phyloP scores from a whole-genome alignment of 306 rosid genomes.

The Rosa persica region DNA sequence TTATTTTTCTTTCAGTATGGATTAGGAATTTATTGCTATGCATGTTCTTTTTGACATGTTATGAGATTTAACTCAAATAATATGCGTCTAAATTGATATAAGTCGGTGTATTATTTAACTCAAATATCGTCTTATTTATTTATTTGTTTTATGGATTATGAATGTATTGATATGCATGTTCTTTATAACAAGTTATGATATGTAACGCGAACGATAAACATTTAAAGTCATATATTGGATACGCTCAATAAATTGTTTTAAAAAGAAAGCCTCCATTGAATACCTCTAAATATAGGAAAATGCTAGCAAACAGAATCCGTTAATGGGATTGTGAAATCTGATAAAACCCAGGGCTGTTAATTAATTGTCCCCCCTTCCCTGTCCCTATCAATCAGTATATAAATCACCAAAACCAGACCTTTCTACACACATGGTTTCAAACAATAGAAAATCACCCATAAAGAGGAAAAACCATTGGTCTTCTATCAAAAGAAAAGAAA shows the following conservation, averaged over 20 bases:
- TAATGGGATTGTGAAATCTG: not conserved
- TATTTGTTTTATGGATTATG: not conserved
- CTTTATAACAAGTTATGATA: not conserved
- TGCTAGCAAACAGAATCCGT: slow-evolving; percentile 9
- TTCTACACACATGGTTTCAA: not conserved
- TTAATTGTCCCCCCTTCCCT: not conserved
- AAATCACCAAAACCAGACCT: not conserved
- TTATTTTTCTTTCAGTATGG: not conserved
- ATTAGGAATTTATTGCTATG: not conserved
- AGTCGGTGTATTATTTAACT: not conserved
- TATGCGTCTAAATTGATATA: not conserved
- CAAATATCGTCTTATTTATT: not conserved
- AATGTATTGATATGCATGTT: not conserved
- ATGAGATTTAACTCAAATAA: not conserved
- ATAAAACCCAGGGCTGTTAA: not conserved
- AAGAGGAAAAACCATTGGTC: not conserved
- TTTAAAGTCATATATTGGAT: not conserved
- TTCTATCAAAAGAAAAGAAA: no score
- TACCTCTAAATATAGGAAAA: not conserved
- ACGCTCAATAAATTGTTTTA: no score
- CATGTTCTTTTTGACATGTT: not conserved
- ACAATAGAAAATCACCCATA: not conserved
- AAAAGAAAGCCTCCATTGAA: not conserved
- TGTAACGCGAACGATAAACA: not conserved
- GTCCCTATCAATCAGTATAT: not conserved